phyloP scores from a whole-genome alignment of 2,329 filamentous ascomycete species.

The Phaeomoniella chlamydospora region DNA sequence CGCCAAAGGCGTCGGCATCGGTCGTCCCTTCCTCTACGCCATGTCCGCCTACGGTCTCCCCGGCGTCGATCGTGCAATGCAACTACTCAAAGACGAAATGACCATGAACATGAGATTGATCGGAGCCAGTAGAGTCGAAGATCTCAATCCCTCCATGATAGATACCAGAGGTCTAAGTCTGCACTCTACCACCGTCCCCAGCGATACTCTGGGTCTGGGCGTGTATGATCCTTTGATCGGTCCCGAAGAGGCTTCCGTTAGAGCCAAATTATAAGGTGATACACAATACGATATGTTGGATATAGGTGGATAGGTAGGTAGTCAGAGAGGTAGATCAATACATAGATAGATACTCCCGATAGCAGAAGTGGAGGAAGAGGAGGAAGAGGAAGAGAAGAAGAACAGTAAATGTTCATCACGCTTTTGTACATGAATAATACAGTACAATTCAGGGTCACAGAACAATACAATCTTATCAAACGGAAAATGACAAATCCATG shows the following conservation, averaged over 20 bases:
- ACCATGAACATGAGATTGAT: slow-evolving; percentile 98
- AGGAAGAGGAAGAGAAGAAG: too few species aligned
- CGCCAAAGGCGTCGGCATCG: slow-evolving; percentile 84
- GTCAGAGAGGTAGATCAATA: background rate
- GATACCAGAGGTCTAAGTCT: slow-evolving; percentile 58
- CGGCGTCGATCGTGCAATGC: slow-evolving; percentile 86
- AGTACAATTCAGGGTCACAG: too few species aligned
- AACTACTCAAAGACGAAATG: slow-evolving; percentile 87
- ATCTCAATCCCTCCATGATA: slow-evolving; percentile 68
- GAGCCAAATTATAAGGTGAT: slow-evolving; percentile 15
- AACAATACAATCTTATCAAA: too few species aligned
- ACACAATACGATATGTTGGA: too few species aligned
- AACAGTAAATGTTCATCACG: too few species aligned
- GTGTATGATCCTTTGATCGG: slow-evolving; percentile 41
- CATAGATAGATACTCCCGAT: background rate
- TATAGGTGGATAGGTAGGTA: background rate
- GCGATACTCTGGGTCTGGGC: slow-evolving; percentile 43
- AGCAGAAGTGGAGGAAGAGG: too few species aligned
- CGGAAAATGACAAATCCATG: too few species aligned
- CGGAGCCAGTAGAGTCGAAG: slow-evolving; percentile 57
- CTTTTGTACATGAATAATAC: too few species aligned
- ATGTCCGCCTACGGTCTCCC: slow-evolving; percentile 84
- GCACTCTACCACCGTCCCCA: slow-evolving; percentile 43
- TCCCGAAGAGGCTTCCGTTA: slow-evolving; percentile 31
- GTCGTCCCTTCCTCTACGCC: slow-evolving; percentile 85